A percentile compares a stretch with the other conserved stretches of the same genome.
Evolutionary conservation across 495 filamentous ascomycete genomes (phyloP).

Genomic region (Rostrohypoxylon terebratum): DNA sequence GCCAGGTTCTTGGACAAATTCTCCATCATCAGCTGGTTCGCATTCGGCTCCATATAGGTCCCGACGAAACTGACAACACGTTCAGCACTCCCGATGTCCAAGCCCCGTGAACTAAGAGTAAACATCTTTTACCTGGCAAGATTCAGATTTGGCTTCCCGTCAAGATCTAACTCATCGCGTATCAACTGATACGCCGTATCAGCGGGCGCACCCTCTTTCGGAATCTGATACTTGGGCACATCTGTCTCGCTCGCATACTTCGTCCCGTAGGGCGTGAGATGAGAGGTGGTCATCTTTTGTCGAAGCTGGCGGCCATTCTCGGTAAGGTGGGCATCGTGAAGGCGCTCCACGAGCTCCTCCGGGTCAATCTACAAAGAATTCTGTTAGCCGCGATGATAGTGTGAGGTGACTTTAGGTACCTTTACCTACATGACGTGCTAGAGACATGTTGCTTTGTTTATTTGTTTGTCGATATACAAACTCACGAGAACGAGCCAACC

Average conservation of each 20-base stretch:
- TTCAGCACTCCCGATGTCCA: neutral
- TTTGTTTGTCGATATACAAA: neutral
- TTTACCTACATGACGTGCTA: slow-evolving; percentile 26
- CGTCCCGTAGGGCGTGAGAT: slow-evolving; percentile 72
- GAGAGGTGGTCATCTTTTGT: slow-evolving; percentile 57
- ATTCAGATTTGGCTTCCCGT: slow-evolving; percentile 78
- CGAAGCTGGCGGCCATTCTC: slow-evolving; percentile 58
- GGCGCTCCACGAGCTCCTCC: slow-evolving; percentile 67
- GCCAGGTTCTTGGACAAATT: slow-evolving; percentile 76
- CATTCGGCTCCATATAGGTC: slow-evolving; percentile 77
- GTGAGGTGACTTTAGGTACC: slow-evolving; percentile 16
- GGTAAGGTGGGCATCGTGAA: slow-evolving; percentile 59
- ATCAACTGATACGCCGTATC: slow-evolving; percentile 76
- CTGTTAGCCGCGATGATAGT: neutral
- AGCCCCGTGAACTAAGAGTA: neutral
- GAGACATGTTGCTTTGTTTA: neutral
- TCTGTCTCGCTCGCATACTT: slow-evolving; percentile 70
- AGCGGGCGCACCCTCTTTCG: slow-evolving; percentile 69
- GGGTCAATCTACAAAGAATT: slow-evolving; percentile 65
- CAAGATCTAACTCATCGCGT: slow-evolving; percentile 79
- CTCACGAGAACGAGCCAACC: neutral
- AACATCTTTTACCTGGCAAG: slow-evolving; percentile 65
- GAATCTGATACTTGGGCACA: slow-evolving; percentile 76
- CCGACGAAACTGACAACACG: slow-evolving; percentile 68
- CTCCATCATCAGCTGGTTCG: slow-evolving; percentile 72